These are phyloP conservation scores for Beauveria rudraprayagi DNA, from an alignment of 2,329 filamentous ascomycete species.

Conservation along the genomic window DNA sequence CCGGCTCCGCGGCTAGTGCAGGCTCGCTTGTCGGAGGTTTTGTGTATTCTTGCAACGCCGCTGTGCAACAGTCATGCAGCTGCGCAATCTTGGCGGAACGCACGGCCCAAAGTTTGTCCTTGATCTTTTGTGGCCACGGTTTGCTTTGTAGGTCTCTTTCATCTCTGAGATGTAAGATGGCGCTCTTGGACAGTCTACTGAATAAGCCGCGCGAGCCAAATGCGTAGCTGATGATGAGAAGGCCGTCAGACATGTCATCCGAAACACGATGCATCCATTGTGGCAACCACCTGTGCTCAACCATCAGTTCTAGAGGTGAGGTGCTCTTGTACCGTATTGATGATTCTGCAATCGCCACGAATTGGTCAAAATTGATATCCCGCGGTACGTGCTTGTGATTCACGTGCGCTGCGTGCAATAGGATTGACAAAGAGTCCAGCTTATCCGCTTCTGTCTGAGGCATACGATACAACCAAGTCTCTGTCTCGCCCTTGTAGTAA, in stretches of 20 bases:
- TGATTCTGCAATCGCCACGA: slow-evolving; percentile 44
- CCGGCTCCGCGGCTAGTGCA: slow-evolving; percentile 13
- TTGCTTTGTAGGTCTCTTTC: slow-evolving; percentile 35
- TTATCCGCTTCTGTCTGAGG: slow-evolving; percentile 40
- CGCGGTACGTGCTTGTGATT: slow-evolving; percentile 38
- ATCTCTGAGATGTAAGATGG: slow-evolving; percentile 37
- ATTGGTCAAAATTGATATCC: slow-evolving; percentile 38
- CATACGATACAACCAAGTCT: slow-evolving; percentile 43
- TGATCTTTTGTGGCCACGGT: slow-evolving; percentile 39
- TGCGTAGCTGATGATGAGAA: slow-evolving; percentile 44
- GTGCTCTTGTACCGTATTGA: slow-evolving; percentile 44
- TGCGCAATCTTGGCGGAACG: slow-evolving; percentile 43
- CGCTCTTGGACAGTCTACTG: slow-evolving; percentile 39
- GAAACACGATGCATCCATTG: slow-evolving; percentile 41
- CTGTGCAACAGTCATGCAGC: slow-evolving; percentile 37
- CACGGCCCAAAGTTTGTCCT: slow-evolving; percentile 40
- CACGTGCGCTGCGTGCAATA: slow-evolving; percentile 45
- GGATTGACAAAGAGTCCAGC: slow-evolving; percentile 32
- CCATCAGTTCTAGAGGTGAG: slow-evolving; percentile 39
- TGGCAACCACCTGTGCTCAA: slow-evolving; percentile 44
- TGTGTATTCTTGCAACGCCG: slow-evolving; percentile 39
- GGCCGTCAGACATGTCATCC: slow-evolving; percentile 41
- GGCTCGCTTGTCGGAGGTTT: slow-evolving; percentile 19
- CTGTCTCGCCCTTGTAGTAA: slow-evolving; percentile 34
- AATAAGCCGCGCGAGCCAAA: slow-evolving; percentile 44